phyloP scores from a whole-genome alignment of 257 asterid species.

The Asclepias syriaca region DNA sequence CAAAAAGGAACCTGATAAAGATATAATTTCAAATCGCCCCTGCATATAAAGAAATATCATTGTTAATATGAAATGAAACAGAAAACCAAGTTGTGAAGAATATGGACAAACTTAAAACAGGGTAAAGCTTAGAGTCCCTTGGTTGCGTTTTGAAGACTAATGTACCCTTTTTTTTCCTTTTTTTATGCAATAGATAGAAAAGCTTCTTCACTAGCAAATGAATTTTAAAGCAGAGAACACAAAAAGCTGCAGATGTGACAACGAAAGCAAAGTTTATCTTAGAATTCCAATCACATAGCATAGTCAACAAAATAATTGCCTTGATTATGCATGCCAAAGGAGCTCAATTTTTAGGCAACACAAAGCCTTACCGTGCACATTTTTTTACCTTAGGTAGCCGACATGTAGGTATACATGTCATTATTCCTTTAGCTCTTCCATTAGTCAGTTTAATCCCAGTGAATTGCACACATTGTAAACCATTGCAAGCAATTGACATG shows the following conservation, averaged over 20 bases:
- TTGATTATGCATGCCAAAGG: neutral
- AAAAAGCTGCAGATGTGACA: neutral
- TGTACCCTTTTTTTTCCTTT: neutral
- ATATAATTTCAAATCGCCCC: slow-evolving; percentile 85
- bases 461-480: neutral
- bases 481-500: neutral
- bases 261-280: neutral
- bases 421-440: neutral
- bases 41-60: slow-evolving; percentile 29
- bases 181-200: neutral
- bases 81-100: neutral
- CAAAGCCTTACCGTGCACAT: neutral
- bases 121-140: neutral
- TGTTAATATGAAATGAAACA: neutral
- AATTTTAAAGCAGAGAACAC: neutral
- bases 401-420: neutral
- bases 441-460: neutral
- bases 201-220: neutral
- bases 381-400: neutral
- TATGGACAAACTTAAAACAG: neutral
- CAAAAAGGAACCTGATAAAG: slow-evolving; percentile 68
- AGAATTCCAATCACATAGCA: neutral
- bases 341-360: neutral
- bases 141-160: neutral
- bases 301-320: neutral